Evolutionary conservation across 2,329 filamentous ascomycete species (phyloP).

Genomic region (Arachnomyces sp.): DNA sequence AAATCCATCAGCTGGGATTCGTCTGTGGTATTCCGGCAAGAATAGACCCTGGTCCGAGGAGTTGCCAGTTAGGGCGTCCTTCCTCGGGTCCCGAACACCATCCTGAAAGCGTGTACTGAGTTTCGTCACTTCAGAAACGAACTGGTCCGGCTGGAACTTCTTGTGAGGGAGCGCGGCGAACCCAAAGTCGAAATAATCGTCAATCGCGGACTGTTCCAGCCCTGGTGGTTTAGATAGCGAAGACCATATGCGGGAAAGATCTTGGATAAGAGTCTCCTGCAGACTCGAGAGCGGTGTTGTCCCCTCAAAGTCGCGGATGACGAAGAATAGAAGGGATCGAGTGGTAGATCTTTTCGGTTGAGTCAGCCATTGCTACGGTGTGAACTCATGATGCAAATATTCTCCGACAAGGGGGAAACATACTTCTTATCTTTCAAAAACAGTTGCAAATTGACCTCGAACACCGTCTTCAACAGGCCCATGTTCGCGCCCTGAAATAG

Average conservation of each 20-base stretch:
- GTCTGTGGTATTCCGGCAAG: constrained; percentile 85
- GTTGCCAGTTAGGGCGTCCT: constrained; percentile 54
- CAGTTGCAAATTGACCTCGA: constrained; percentile 94
- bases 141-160: constrained; percentile 88
- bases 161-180: constrained; percentile 96
- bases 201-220: constrained; percentile 79
- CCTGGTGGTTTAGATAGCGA: constrained; percentile 86
- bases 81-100: constrained; percentile 65
- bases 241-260: constrained; percentile 85
- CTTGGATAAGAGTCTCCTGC: constrained; percentile 80
- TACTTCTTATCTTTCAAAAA: constrained; percentile 94
- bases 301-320: constrained; percentile 94
- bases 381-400: neutral
- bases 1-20: constrained; percentile 96
- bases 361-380: neutral
- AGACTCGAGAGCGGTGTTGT: constrained; percentile 85
- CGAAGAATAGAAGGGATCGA: constrained; percentile 91
- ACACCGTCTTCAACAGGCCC: constrained; percentile 96
- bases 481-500: constrained; percentile 98
- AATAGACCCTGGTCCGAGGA: constrained; percentile 75
- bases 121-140: constrained; percentile 69
- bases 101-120: constrained; percentile 75
- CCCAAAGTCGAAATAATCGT: constrained; percentile 98
- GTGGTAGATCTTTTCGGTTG: constrained; percentile 64
- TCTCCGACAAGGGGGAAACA: constrained; percentile 26